Percentiles rank a stretch among this genome's conserved stretches.
Conservation (phyloP, 257 asterid species). For the Fraxinus americana region DNA sequence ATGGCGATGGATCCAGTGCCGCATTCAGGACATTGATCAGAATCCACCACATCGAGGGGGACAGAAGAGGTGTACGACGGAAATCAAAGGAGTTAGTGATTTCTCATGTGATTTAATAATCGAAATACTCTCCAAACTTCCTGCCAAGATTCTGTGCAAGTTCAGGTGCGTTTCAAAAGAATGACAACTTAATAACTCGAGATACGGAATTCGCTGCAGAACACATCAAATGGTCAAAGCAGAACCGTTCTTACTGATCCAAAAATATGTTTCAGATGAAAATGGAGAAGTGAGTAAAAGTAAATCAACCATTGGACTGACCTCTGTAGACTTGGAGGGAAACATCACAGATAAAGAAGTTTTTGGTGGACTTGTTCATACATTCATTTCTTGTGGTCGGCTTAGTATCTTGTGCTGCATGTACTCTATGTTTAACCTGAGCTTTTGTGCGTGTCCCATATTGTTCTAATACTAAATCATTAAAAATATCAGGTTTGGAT, state of each 20-base stretch:
- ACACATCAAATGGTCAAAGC: slow-evolving; percentile 37
- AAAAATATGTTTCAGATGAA: slow-evolving; percentile 36
- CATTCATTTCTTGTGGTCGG: slow-evolving; percentile 41
- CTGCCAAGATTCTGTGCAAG: slow-evolving; percentile 40
- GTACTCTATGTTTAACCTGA: slow-evolving; percentile 37
- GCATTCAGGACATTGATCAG: neutral
- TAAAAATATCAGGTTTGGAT: slow-evolving; percentile 7
- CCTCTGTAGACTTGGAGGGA: slow-evolving; percentile 48
- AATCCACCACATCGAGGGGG: neutral
- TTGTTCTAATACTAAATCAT: slow-evolving; percentile 16
- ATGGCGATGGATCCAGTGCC: slow-evolving; percentile 16
- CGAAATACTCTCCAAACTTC: slow-evolving; percentile 42
- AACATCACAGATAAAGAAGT: slow-evolving; percentile 27
- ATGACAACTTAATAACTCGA: slow-evolving; percentile 30
- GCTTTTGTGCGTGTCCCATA: slow-evolving; percentile 39
- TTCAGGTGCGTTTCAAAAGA: slow-evolving; percentile 51
- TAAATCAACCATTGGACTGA: slow-evolving; percentile 38
- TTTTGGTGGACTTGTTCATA: slow-evolving; percentile 39
- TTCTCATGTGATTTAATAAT: slow-evolving; percentile 40
- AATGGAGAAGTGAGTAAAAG: slow-evolving; percentile 23
- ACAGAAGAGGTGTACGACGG: neutral
- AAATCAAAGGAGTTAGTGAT: slow-evolving; percentile 28
- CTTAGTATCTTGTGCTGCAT: slow-evolving; percentile 37
- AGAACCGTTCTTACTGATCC: slow-evolving; percentile 33
- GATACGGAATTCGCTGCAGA: slow-evolving; percentile 35